phyloP scores from a whole-genome alignment of 169 alveolate genomes.

The Plasmodium gaboni region DNA sequence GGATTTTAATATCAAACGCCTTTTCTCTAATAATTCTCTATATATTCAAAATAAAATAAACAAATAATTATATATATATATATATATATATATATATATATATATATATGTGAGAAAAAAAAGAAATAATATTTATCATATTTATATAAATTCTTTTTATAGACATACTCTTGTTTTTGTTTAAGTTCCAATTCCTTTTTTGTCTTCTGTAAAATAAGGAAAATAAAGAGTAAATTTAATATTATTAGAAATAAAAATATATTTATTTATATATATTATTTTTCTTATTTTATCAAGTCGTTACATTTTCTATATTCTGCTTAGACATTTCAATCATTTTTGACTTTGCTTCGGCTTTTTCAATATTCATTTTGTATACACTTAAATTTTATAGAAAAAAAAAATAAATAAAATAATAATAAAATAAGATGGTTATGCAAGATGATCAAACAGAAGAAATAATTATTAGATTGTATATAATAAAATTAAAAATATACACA shows the following conservation, averaged over 20 bases:
- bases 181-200: constrained; percentile 46
- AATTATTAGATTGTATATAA: too few species aligned
- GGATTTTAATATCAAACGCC: constrained; percentile 58
- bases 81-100: constrained; percentile 13
- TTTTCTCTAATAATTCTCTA: constrained; percentile 66
- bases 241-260: not conserved
- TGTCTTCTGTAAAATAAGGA: constrained; percentile 21
- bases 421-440: too few species aligned
- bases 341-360: constrained; percentile 62
- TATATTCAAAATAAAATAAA: not conserved
- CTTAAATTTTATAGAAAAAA: too few species aligned
- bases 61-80: not conserved
- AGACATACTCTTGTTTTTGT: constrained; percentile 49
- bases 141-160: constrained; percentile 1
- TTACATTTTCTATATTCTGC: constrained; percentile 70
- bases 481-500: too few species aligned
- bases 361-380: constrained; percentile 44
- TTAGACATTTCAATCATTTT: constrained; percentile 52
- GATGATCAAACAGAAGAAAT: too few species aligned
- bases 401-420: too few species aligned
- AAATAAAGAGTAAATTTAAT: constrained; percentile 8
- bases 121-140: not conserved
- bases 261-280: not conserved
- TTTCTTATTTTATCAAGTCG: not conserved
- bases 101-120: not conserved